Conservation (phyloP, 352 stramenopile species). For the Phytophthora aleatoria region DNA sequence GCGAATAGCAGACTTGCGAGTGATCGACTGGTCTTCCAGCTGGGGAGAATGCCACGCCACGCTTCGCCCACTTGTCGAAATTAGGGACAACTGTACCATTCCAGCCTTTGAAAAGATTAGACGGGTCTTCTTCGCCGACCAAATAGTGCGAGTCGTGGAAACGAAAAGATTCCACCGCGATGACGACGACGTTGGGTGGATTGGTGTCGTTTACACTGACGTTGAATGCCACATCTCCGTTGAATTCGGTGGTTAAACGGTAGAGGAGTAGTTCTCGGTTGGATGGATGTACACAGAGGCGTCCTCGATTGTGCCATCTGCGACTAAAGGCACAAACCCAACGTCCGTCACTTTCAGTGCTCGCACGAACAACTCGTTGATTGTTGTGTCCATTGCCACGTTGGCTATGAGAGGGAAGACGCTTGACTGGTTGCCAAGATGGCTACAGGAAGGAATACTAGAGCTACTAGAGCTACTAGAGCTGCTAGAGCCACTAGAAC, state of each 20-base stretch:
- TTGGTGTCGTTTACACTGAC: slow-evolving; percentile 38
- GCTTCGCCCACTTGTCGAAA: slow-evolving; percentile 58
- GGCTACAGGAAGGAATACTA: slow-evolving; percentile 18
- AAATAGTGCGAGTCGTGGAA: slow-evolving; percentile 63
- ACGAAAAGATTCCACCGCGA: slow-evolving; percentile 63
- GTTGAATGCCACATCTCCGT: slow-evolving; percentile 49
- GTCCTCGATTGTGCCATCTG: slow-evolving; percentile 27
- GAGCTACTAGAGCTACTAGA: slow-evolving; percentile 8
- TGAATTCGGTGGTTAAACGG: slow-evolving; percentile 43
- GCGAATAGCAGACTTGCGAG: slow-evolving; percentile 56
- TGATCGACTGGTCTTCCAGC: slow-evolving; percentile 56
- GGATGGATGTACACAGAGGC: slow-evolving; percentile 35
- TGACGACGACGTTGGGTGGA: slow-evolving; percentile 54
- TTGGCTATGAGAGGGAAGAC: slow-evolving; percentile 28
- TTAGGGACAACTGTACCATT: slow-evolving; percentile 46
- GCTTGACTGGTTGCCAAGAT: slow-evolving; percentile 27
- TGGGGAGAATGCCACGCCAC: slow-evolving; percentile 52
- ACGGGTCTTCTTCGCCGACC: slow-evolving; percentile 37
- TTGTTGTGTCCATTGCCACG: slow-evolving; percentile 30
- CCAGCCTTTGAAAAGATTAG: slow-evolving; percentile 17
- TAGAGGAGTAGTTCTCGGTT: slow-evolving; percentile 56
- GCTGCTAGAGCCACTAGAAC: slow-evolving; percentile 10
- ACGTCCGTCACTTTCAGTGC: not conserved
- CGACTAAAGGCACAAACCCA: slow-evolving; percentile 29
- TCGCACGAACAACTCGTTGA: slow-evolving; percentile 28